A percentile compares a stretch with the other conserved stretches of the same genome.
These are phyloP conservation scores for Ophiocytium majus DNA, from an alignment of 352 stramenopile species.

Conservation along the genomic window DNA sequence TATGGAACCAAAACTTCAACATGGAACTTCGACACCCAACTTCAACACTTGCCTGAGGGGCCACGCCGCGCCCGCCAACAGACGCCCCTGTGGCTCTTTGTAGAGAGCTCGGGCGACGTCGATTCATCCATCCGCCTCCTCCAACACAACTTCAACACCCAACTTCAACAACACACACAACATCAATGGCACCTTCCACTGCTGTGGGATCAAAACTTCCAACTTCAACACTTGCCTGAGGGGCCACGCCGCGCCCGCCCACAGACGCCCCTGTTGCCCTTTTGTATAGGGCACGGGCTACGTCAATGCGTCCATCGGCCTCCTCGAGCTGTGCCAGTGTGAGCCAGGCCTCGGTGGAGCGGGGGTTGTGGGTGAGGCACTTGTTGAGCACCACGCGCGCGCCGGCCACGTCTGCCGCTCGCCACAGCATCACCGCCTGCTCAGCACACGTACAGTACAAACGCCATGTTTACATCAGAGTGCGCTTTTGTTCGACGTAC, in stretches of 20 bases:
- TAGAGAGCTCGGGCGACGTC: background rate
- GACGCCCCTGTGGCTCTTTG: background rate
- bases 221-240: background rate
- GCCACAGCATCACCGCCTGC: conserved; percentile 18
- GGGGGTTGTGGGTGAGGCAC: background rate
- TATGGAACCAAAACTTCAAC: too few species aligned
- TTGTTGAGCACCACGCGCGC: background rate
- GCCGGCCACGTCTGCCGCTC: background rate
- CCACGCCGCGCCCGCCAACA: background rate
- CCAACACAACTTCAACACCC: too few species aligned
- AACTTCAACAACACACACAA: too few species aligned
- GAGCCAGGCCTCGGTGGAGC: background rate
- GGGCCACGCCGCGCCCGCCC: background rate
- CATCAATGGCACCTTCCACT: too few species aligned
- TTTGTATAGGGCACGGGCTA: background rate
- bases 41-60: background rate
- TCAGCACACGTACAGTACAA: too few species aligned
- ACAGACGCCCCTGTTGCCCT: background rate
- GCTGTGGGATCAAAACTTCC: too few species aligned
- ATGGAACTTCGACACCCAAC: too few species aligned
- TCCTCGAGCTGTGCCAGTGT: conserved; percentile 8
- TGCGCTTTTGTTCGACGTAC: too few species aligned
- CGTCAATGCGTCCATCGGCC: background rate
- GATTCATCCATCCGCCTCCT: conserved; percentile 20
- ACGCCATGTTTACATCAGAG: too few species aligned